Conservation (phyloP, 2,329 filamentous ascomycete genomes). For the Geosmithia putterillii region DNA sequence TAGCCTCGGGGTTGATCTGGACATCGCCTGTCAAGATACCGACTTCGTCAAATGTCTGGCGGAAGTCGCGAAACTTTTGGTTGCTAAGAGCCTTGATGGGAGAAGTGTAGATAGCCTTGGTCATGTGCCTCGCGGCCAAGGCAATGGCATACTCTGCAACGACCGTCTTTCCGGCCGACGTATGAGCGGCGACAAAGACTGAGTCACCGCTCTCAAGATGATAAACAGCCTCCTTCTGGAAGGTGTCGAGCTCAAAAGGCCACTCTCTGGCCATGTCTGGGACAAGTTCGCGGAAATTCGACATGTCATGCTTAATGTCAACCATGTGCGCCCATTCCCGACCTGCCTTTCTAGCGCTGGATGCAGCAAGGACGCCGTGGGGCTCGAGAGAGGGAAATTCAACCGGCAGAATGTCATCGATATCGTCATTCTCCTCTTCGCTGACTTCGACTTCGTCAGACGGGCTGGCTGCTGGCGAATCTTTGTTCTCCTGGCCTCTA, state of each 20-base stretch:
- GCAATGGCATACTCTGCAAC: conserved; percentile 98
- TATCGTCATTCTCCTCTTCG: conserved; percentile 45
- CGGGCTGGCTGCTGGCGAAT: conserved; percentile 5
- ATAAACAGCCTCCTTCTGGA: conserved; percentile 97
- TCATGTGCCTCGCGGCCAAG: conserved; percentile 97
- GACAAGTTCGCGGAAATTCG: conserved; percentile 88
- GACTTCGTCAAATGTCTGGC: conserved; percentile 82
- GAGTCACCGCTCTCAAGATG: conserved; percentile 94
- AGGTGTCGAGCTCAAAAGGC: conserved; percentile 95
- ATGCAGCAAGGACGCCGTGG: conserved; percentile 60
- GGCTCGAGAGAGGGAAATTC: conserved; percentile 90
- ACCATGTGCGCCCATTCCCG: conserved; percentile 98
- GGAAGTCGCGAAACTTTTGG: conserved; percentile 95
- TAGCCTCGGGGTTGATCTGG: conserved; percentile 93
- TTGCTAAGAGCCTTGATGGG: conserved; percentile 98
- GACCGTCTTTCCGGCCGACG: conserved; percentile 94
- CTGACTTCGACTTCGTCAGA: conserved; percentile 16
- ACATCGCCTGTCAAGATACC: conserved; percentile 96
- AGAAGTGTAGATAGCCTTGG: conserved; percentile 97
- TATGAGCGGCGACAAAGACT: conserved; percentile 95
- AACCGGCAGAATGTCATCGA: conserved; percentile 78
- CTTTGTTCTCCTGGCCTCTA: conserved; percentile 6
- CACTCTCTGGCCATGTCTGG: conserved; percentile 93
- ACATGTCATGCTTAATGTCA: conserved; percentile 81
- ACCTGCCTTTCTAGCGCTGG: conserved; percentile 60